Conservation (phyloP, 306 rosid species). For the Senna tora region DNA sequence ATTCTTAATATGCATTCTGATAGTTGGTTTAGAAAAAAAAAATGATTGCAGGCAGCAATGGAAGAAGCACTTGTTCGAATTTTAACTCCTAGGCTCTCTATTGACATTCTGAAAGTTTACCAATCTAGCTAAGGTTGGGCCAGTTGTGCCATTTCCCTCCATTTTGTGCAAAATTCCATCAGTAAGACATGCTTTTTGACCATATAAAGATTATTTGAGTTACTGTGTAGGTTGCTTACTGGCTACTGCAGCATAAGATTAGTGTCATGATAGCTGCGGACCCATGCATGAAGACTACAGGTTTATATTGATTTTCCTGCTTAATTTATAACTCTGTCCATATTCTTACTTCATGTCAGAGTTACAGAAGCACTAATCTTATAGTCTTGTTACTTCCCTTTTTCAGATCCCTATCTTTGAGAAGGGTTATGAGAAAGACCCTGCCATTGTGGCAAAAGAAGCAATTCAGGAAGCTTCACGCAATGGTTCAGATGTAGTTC, state of each 20-base stretch:
- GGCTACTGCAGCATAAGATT: conserved; percentile 86
- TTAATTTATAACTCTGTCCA: neutral
- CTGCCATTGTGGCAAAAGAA: conserved; percentile 96
- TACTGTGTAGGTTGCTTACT: conserved; percentile 86
- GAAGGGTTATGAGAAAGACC: conserved; percentile 99
- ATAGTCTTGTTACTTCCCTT: conserved; percentile 16
- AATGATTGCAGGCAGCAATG: conserved; percentile 77
- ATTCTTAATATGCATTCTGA: too few relatives aligned
- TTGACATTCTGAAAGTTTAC: conserved; percentile 98
- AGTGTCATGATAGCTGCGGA: conserved; percentile 96
- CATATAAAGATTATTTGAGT: conserved; percentile 14
- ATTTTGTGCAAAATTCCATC: conserved; percentile 18
- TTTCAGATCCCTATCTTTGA: conserved; percentile 92
- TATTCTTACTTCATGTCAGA: conserved; percentile 8
- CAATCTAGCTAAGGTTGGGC: conserved; percentile 87
- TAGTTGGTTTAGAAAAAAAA: conserved; percentile 16
- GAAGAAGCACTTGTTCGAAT: conserved; percentile 97
- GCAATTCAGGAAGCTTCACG: conserved; percentile 93
- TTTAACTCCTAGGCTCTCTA: conserved; percentile 90
- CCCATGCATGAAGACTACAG: conserved; percentile 99
- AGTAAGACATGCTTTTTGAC: conserved; percentile 30
- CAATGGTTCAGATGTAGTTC: conserved; percentile 96
- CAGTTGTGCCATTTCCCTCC: neutral
- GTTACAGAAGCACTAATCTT: conserved; percentile 7
- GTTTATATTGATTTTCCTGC: conserved; percentile 48